These are phyloP conservation scores for Anthracocystis walkeri DNA, from an alignment of 1,284 basidiomycete species.

Conservation along the genomic window DNA sequence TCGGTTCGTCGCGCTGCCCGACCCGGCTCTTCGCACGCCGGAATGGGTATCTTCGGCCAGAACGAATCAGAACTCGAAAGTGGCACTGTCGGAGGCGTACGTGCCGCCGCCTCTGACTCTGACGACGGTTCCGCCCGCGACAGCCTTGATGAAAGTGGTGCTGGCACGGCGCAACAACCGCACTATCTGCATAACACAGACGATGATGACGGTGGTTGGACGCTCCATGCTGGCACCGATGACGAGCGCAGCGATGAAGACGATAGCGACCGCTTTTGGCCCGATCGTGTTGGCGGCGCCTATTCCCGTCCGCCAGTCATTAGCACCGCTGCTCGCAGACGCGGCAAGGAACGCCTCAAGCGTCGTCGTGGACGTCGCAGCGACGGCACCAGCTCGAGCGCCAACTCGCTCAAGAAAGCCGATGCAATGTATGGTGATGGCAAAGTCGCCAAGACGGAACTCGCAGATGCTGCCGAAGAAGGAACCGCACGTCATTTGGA, in stretches of 20 bases:
- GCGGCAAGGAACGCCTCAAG: constrained; percentile 28
- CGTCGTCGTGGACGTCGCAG: constrained; percentile 38
- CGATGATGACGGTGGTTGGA: constrained; percentile 32
- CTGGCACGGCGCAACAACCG: not conserved
- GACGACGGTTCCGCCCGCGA: constrained; percentile 26
- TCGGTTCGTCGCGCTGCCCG: constrained; percentile 12
- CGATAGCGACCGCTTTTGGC: constrained; percentile 38
- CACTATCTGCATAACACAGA: constrained; percentile 1
- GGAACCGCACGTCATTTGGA: constrained; percentile 17
- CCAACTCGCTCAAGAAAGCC: constrained; percentile 9
- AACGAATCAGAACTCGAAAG: constrained; percentile 55
- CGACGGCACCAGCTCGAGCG: constrained; percentile 26
- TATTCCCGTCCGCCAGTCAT: constrained; percentile 40
- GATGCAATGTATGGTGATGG: constrained; percentile 17
- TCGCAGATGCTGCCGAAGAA: constrained; percentile 8
- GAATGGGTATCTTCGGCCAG: constrained; percentile 51
- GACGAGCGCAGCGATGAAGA: constrained; percentile 34
- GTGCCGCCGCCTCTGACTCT: constrained; percentile 39
- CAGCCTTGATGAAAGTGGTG: constrained; percentile 8
- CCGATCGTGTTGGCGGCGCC: constrained; percentile 55
- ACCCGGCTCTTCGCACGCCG: constrained; percentile 16
- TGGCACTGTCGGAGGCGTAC: constrained; percentile 55
- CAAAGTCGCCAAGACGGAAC: constrained; percentile 26
- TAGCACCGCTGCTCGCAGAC: constrained; percentile 13
- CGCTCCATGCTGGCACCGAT: constrained; percentile 19